Conservation (phyloP, 2,329 filamentous ascomycete genomes). For the Colletotrichum higginsianum region DNA sequence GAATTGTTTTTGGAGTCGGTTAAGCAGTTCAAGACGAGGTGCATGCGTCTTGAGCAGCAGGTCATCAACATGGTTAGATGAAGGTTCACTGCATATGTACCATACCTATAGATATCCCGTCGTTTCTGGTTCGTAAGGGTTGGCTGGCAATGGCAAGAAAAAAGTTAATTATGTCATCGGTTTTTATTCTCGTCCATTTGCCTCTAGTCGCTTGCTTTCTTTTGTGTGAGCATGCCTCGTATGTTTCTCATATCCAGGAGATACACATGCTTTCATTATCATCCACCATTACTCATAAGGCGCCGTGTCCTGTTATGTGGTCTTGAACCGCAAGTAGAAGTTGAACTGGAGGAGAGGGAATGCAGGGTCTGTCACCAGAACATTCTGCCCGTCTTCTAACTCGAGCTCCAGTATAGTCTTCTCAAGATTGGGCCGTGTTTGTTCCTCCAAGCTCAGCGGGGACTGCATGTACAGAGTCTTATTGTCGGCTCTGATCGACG, state of each 20-base stretch:
- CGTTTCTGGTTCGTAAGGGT: constrained; percentile 36
- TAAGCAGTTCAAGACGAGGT: constrained; percentile 88
- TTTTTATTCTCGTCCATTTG: constrained; percentile 11
- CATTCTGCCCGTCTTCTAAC: constrained; percentile 84
- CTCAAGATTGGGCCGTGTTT: constrained; percentile 85
- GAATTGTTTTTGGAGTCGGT: constrained; percentile 93
- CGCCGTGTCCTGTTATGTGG: constrained; percentile 27
- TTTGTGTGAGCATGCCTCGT: not conserved
- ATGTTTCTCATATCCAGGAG: not conserved
- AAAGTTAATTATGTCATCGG: constrained; percentile 35
- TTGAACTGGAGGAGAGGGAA: constrained; percentile 82
- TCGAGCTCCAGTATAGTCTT: constrained; percentile 83
- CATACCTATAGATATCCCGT: constrained; percentile 43
- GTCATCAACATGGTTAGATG: constrained; percentile 75
- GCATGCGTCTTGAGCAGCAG: constrained; percentile 79
- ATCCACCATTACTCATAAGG: constrained; percentile 17
- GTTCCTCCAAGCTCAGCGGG: constrained; percentile 84
- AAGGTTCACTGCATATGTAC: constrained; percentile 43
- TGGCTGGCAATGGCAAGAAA: constrained; percentile 40
- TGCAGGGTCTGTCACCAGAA: constrained; percentile 93
- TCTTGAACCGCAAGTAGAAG: constrained; percentile 67
- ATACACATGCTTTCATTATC: constrained; percentile 31
- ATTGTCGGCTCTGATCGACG: constrained; percentile 82
- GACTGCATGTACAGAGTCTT: constrained; percentile 93
- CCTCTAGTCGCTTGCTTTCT: not conserved